Conservation (phyloP, 1,284 basidiomycete genomes). For the Apiotrichum montevideense region DNA sequence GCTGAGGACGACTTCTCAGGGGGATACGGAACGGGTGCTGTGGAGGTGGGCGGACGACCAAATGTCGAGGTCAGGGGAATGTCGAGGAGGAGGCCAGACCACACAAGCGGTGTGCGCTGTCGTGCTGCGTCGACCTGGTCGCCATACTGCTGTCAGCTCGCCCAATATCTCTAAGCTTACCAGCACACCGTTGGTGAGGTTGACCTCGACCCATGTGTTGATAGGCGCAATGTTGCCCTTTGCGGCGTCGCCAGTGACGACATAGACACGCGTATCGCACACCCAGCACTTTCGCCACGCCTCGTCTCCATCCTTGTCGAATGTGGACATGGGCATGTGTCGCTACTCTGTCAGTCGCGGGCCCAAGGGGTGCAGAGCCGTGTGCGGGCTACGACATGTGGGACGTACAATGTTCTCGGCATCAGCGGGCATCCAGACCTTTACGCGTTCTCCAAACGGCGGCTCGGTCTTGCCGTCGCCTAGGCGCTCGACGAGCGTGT, state of each 20-base stretch:
- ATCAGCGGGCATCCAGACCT: constrained; percentile 14
- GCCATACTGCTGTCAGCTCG: constrained; percentile 23
- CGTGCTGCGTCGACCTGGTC: constrained; percentile 14
- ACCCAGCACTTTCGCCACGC: constrained; percentile 38
- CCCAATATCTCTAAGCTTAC: constrained; percentile 16
- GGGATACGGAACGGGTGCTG: constrained; percentile 21
- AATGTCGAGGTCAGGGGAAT: constrained; percentile 15
- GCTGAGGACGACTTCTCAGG: not conserved
- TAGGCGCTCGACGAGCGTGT: constrained; percentile 3
- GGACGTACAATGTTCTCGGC: constrained; percentile 19
- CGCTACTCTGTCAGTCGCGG: not conserved
- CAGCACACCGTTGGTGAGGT: constrained; percentile 25
- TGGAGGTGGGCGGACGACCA: constrained; percentile 11
- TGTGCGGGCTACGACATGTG: no score
- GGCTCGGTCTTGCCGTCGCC: constrained; percentile 2
- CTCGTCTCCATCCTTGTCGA: constrained; percentile 9
- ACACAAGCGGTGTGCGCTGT: constrained; percentile 14
- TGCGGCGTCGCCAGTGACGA: constrained; percentile 11
- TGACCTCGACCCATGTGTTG: constrained; percentile 28
- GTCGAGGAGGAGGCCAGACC: constrained; percentile 19
- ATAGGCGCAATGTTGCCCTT: constrained; percentile 14
- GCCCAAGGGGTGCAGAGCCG: no score
- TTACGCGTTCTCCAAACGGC: not conserved
- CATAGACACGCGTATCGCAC: constrained; percentile 28
- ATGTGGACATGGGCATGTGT: constrained; percentile 10